These are phyloP conservation scores for Sordaria brevicollis DNA, from an alignment of 495 filamentous ascomycete species.

Conservation along the genomic window DNA sequence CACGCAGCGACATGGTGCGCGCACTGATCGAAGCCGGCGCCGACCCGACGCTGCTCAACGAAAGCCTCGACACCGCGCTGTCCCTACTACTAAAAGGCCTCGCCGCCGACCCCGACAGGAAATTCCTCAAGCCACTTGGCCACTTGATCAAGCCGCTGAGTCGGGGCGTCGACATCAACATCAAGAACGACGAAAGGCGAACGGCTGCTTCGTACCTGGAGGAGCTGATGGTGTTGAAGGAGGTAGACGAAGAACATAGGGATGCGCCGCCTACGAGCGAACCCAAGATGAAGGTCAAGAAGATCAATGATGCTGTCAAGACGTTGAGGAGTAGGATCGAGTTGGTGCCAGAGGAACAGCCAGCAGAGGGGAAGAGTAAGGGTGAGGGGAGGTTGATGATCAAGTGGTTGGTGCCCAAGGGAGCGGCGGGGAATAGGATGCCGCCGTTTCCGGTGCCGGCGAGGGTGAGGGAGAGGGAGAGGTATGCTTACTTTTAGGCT, in stretches of 20 bases:
- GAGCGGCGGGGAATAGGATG: background rate
- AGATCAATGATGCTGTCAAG: background rate
- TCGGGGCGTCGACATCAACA: background rate
- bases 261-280: background rate
- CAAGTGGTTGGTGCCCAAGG: background rate
- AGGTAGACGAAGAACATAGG: background rate
- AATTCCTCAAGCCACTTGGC: background rate
- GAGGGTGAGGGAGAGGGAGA: too few relatives aligned
- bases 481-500: background rate
- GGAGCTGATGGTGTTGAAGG: background rate
- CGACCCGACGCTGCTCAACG: background rate
- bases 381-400: background rate
- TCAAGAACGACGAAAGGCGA: background rate
- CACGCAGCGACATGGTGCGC: background rate
- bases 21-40: constrained; percentile 2
- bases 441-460: background rate
- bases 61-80: background rate
- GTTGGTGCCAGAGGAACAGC: background rate
- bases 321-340: background rate
- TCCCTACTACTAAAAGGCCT: background rate
- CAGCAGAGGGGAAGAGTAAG: background rate
- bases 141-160: background rate
- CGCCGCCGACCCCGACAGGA: background rate
- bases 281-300: background rate
- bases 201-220: background rate